phyloP scores from a whole-genome alignment of 2,329 filamentous ascomycete species.

The Colletotrichum scovillei region DNA sequence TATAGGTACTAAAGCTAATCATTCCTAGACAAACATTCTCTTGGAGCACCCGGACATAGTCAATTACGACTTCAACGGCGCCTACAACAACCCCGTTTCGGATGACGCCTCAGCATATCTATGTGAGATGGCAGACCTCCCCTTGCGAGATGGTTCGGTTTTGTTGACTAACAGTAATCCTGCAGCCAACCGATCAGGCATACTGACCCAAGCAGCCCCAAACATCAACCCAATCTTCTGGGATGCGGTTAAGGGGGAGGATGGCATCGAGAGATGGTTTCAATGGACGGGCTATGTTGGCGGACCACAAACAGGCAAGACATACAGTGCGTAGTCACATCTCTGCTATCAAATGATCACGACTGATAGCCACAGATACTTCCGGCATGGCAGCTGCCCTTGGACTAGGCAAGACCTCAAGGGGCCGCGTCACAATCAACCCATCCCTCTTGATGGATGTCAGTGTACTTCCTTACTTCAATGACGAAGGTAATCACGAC shows the following conservation, averaged over 20 bases:
- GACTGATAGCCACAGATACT: neutral
- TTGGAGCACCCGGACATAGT: neutral
- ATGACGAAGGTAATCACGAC: neutral
- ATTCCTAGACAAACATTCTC: neutral
- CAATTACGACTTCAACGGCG: neutral
- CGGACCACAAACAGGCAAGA: neutral
- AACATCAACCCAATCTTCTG: conserved; percentile 1
- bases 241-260: neutral
- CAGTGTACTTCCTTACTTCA: neutral
- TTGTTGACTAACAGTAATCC: neutral
- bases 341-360: neutral
- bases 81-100: neutral
- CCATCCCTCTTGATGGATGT: neutral
- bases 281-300: neutral
- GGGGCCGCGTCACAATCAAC: neutral
- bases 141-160: too few relatives aligned
- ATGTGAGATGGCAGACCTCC: neutral
- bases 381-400: neutral
- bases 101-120: neutral
- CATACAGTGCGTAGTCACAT: neutral
- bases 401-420: neutral
- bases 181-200: neutral
- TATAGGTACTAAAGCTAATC: too few relatives aligned
- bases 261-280: neutral
- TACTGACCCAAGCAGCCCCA: neutral